A percentile compares a stretch with the other conserved stretches of the same genome.
phyloP scores from a whole-genome alignment of 169 alveolate species.

The Plasmodium ovale region DNA sequence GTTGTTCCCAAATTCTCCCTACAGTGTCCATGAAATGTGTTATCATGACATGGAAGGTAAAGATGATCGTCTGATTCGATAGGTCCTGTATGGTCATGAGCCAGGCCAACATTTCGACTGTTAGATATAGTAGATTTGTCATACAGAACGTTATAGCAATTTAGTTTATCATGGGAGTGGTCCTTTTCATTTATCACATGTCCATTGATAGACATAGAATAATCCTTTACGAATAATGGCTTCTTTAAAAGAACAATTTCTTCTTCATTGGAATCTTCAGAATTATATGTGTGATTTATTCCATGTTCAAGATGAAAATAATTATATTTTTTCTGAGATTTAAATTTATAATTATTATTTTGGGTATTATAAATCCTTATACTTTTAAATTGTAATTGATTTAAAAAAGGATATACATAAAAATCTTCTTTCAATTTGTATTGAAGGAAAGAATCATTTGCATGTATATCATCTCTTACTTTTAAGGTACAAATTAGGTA shows the following conservation, averaged over 20 bases:
- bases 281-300: neutral
- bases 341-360: too few species aligned
- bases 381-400: neutral
- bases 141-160: conserved; percentile 24
- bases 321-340: too few species aligned
- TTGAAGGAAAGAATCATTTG: conserved; percentile 10
- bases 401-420: conserved; percentile 43
- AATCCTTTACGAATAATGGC: conserved; percentile 11
- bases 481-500: conserved; percentile 24
- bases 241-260: conserved; percentile 50
- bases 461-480: conserved; percentile 22
- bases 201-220: neutral
- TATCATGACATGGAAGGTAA: too few species aligned
- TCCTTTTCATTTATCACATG: neutral
- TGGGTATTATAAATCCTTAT: neutral
- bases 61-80: neutral
- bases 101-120: too few species aligned
- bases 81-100: neutral
- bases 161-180: neutral
- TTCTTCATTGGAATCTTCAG: conserved; percentile 36
- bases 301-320: neutral
- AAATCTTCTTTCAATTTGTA: conserved; percentile 39
- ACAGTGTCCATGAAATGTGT: neutral
- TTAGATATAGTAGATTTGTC: neutral
- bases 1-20: neutral